Conservation (phyloP, 345 rosid species). For the Brassica napus region DNA sequence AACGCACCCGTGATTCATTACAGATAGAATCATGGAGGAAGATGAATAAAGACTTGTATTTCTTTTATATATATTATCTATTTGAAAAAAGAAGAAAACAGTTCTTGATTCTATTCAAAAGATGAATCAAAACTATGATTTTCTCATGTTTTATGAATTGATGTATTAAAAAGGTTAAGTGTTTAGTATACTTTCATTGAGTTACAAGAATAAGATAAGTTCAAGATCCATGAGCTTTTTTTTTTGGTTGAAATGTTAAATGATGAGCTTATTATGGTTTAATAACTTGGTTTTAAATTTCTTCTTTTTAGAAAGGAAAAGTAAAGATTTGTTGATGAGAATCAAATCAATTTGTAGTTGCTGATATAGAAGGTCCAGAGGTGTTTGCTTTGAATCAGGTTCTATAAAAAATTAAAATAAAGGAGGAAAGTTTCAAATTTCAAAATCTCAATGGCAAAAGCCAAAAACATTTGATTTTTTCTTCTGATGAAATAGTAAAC, state of each 20-base stretch:
- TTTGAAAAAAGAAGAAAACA: background rate
- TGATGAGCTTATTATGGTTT: background rate
- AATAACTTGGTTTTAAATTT: background rate
- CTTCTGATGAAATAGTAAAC: background rate
- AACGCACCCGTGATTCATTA: constrained; percentile 58
- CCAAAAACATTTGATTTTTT: constrained; percentile 10
- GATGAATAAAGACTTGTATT: constrained; percentile 11
- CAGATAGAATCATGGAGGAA: constrained; percentile 31
- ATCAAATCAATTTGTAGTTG: constrained; percentile 13
- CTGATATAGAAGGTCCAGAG: constrained; percentile 23
- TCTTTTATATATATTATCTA: background rate
- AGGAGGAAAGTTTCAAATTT: background rate
- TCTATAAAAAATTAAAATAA: constrained; percentile 13
- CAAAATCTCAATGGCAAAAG: background rate
- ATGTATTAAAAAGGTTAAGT: constrained; percentile 8
- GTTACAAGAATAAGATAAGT: constrained; percentile 13
- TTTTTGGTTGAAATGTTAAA: no score
- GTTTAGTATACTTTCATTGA: background rate
- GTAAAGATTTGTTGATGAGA: background rate
- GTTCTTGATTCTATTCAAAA: constrained; percentile 1
- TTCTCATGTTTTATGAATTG: constrained; percentile 20
- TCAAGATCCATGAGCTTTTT: background rate
- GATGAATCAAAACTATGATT: constrained; percentile 5
- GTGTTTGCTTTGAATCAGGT: constrained; percentile 31
- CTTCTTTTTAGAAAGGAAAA: background rate